These are phyloP conservation scores for Euclidium syriacum DNA, from an alignment of 345 rosid species.

Conservation along the genomic window DNA sequence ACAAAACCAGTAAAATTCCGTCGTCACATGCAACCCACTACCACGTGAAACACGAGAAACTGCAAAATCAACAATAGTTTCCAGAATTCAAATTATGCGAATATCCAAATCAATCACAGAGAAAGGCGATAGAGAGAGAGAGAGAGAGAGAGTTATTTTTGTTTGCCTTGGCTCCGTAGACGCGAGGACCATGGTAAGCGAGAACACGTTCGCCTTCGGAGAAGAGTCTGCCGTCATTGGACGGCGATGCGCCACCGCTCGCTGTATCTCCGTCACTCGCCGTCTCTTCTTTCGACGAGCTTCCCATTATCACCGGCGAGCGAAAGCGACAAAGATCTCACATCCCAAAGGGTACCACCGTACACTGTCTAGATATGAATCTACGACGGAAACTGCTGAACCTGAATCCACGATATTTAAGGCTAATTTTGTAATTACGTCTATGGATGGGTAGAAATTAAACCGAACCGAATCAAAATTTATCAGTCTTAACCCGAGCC, in stretches of 20 bases:
- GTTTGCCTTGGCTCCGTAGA: conserved; percentile 95
- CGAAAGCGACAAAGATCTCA: conserved; percentile 14
- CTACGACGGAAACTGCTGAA: not conserved
- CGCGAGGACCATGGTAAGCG: conserved; percentile 93
- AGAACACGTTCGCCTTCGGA: conserved; percentile 91
- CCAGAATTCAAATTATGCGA: conserved; percentile 2
- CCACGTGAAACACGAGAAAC: not conserved
- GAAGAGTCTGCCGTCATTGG: conserved; percentile 50
- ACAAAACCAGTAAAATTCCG: not conserved
- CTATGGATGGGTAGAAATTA: too few species aligned
- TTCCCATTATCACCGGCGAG: conserved; percentile 49
- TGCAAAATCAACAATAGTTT: not conserved
- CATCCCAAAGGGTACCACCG: conserved; percentile 2
- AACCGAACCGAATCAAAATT: too few species aligned
- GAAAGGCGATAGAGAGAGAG: not conserved
- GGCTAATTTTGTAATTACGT: not conserved
- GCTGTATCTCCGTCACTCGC: conserved; percentile 72
- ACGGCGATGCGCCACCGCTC: conserved; percentile 64
- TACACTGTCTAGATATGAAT: conserved; percentile 5
- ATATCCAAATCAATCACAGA: not conserved
- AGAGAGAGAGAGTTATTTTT: not conserved
- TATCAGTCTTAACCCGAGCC: too few species aligned
- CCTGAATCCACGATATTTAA: not conserved
- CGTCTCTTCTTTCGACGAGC: conserved; percentile 74
- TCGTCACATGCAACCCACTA: not conserved